These are phyloP conservation scores for Lavandula angustifolia DNA, from an alignment of 257 asterid species.

Conservation along the genomic window DNA sequence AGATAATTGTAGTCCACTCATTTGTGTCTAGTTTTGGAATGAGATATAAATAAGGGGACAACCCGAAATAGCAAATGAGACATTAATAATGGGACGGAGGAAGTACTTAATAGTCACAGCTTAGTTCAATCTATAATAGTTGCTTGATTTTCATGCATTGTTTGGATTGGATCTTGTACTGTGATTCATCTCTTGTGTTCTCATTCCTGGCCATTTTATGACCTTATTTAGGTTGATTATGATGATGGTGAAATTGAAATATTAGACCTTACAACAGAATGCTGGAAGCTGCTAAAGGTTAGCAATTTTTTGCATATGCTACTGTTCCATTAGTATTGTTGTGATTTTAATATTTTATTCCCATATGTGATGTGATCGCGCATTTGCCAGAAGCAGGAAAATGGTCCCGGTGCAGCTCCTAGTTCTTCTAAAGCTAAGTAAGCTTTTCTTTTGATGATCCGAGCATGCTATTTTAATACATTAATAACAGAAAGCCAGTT, in stretches of 20 bases:
- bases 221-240: constrained; percentile 36
- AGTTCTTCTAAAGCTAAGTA: constrained; percentile 9
- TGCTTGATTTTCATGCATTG: constrained; percentile 12
- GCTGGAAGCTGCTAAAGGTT: constrained; percentile 32
- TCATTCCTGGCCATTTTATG: constrained; percentile 1
- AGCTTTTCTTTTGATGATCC: constrained; percentile 10
- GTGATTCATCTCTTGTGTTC: not conserved
- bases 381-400: constrained; percentile 21
- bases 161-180: not conserved
- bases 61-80: no score
- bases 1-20: no score
- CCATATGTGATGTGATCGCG: constrained; percentile 5
- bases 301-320: constrained; percentile 13
- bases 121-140: constrained; percentile 6
- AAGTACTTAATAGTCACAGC: not conserved
- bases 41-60: no score
- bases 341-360: not conserved
- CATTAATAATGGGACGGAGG: no score
- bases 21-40: no score
- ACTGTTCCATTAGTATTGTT: constrained; percentile 1
- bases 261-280: constrained; percentile 34
- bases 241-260: constrained; percentile 38
- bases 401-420: not conserved
- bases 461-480: not conserved
- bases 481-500: not conserved